A percentile compares a stretch with the other conserved stretches of the same genome.
Evolutionary conservation across 805 yeast genomes (phyloP).

Genomic region (Priceomyces carsonii): DNA sequence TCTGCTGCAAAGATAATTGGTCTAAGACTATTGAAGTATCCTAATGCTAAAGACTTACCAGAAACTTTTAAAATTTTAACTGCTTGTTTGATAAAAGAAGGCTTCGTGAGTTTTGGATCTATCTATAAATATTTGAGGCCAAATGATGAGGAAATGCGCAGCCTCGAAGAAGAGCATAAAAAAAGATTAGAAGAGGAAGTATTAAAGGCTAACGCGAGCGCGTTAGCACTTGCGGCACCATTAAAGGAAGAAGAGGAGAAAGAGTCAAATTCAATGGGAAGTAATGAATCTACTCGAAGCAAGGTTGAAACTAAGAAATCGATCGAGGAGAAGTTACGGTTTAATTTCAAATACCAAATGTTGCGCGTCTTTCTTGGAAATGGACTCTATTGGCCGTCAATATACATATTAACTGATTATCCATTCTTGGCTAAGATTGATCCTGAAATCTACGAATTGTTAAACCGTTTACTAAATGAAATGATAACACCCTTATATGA

Average conservation of each 20-base stretch:
- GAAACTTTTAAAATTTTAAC: conserved; percentile 47
- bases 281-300: conserved; percentile 11
- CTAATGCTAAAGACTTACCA: conserved; percentile 34
- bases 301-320: conserved; percentile 10
- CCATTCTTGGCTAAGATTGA: conserved; percentile 63
- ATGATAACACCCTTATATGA: conserved; percentile 51
- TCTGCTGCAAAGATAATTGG: conserved; percentile 58
- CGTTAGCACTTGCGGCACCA: conserved; percentile 87
- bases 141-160: conserved; percentile 43
- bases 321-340: conserved; percentile 17
- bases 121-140: conserved; percentile 62
- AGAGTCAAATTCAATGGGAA: conserved; percentile 16
- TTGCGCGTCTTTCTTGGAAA: conserved; percentile 54
- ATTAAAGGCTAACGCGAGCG: conserved; percentile 65
- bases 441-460: conserved; percentile 45
- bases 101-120: conserved; percentile 63
- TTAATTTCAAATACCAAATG: conserved; percentile 36
- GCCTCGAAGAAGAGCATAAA: conserved; percentile 46
- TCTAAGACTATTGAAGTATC: conserved; percentile 35
- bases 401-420: conserved; percentile 56
- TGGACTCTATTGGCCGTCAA: conserved; percentile 64
- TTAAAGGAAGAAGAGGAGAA: conserved; percentile 66
- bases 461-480: conserved; percentile 50
- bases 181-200: conserved; percentile 54
- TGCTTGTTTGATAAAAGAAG: conserved; percentile 63